phyloP scores from a whole-genome alignment of 257 asterid species.

The Primulina huaijiensis region DNA sequence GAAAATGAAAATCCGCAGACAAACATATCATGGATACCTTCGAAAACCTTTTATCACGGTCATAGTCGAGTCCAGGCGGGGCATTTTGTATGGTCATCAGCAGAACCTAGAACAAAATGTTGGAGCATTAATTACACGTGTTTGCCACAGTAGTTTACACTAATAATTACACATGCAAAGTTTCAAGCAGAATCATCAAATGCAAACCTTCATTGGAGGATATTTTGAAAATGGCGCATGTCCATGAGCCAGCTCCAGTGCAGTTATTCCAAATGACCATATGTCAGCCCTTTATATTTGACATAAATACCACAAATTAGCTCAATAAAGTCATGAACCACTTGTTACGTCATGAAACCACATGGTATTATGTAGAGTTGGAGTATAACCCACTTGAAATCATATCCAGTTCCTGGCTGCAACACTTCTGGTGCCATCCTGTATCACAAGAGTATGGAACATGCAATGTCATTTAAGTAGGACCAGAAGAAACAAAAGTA shows the following conservation, averaged over 20 bases:
- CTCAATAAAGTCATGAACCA: slow-evolving; percentile 23
- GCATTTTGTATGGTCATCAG: slow-evolving; percentile 98
- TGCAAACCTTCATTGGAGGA: slow-evolving; percentile 96
- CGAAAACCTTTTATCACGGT: slow-evolving; percentile 95
- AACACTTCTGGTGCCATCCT: slow-evolving; percentile 99
- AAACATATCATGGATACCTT: slow-evolving; percentile 52
- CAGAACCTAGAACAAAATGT: slow-evolving; percentile 61
- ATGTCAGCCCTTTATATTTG: slow-evolving; percentile 82
- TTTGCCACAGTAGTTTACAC: slow-evolving; percentile 16
- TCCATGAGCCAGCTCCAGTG: slow-evolving; percentile 98
- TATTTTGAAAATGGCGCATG: slow-evolving; percentile 99
- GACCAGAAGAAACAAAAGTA: slow-evolving; percentile 4
- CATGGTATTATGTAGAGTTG: slow-evolving; percentile 19
- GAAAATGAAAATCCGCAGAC: slow-evolving; percentile 20
- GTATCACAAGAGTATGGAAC: slow-evolving; percentile 24
- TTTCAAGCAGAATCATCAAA: slow-evolving; percentile 16
- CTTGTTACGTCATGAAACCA: slow-evolving; percentile 20
- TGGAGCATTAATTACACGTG: not conserved
- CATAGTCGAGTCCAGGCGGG: slow-evolving; percentile 99
- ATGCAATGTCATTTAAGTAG: slow-evolving; percentile 19
- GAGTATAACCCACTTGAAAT: slow-evolving; percentile 76
- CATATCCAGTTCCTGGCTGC: slow-evolving; percentile 99
- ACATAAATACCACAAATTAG: slow-evolving; percentile 14
- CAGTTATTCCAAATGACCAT: slow-evolving; percentile 99
- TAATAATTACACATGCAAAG: slow-evolving; percentile 7